These are phyloP conservation scores for Mycena albidolilacea DNA, from an alignment of 768 basidiomycete species.

Conservation along the genomic window DNA sequence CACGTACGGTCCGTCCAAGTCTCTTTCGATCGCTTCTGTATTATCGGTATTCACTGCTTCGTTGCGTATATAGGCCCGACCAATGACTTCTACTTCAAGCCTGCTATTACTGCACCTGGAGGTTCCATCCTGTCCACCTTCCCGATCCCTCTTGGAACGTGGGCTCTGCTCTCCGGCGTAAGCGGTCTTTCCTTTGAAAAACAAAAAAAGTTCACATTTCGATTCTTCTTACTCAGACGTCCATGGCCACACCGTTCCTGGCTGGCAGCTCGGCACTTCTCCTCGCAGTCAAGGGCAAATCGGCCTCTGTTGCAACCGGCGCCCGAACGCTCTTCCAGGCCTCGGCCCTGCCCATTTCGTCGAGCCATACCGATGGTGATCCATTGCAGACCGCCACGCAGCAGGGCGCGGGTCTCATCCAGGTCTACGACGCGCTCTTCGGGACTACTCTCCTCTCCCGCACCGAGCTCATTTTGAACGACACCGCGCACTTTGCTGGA, in stretches of 20 bases:
- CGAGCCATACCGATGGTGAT: constrained; percentile 62
- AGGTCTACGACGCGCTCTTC: constrained; percentile 72
- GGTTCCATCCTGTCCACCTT: constrained; percentile 66
- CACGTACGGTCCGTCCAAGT: constrained; percentile 56
- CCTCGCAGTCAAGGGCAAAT: constrained; percentile 59
- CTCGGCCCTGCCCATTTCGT: constrained; percentile 60
- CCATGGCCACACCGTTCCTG: constrained; percentile 45
- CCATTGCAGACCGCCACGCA: constrained; percentile 67
- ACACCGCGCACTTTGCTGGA: constrained; percentile 67
- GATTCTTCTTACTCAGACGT: constrained; percentile 43
- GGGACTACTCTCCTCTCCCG: constrained; percentile 65
- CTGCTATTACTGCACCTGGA: constrained; percentile 67
- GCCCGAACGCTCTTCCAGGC: constrained; percentile 56
- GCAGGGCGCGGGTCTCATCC: constrained; percentile 70
- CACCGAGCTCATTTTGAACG: constrained; percentile 69
- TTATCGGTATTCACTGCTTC: no score
- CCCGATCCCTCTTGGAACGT: constrained; percentile 62
- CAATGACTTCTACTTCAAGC: constrained; percentile 72
- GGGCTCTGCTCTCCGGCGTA: constrained; percentile 56
- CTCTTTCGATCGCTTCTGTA: no score
- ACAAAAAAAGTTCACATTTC: no score
- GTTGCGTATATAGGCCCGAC: constrained; percentile 51
- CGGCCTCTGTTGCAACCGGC: constrained; percentile 45
- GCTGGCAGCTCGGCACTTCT: no score
- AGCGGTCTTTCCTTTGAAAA: neutral